Percentiles rank a stretch among this genome's conserved stretches.
Evolutionary conservation across 2,329 filamentous ascomycete species (phyloP).

Genomic region (Aspergillus ustus): DNA sequence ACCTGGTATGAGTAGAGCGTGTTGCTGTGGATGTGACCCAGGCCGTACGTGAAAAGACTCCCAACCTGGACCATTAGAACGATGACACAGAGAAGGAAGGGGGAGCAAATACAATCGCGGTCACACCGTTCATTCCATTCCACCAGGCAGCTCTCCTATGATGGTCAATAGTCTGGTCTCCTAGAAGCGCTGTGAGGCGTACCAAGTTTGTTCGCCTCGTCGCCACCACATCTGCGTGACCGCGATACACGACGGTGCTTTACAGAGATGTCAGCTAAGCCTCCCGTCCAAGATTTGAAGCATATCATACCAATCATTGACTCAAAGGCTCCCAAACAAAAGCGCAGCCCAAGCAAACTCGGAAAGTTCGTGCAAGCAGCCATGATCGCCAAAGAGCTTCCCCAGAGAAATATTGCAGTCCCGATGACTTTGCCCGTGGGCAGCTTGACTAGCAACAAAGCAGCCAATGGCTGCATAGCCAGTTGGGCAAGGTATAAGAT

Average conservation of each 20-base stretch:
- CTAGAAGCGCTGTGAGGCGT: neutral
- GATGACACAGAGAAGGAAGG: neutral
- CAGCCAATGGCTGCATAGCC: conserved; percentile 61
- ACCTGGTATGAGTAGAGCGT: conserved; percentile 35
- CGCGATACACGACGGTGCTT: conserved; percentile 58
- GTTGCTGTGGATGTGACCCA: conserved; percentile 61
- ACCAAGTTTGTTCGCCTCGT: conserved; percentile 61
- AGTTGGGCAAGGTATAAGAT: conserved; percentile 66
- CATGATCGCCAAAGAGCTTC: conserved; percentile 56
- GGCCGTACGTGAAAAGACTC: conserved; percentile 61
- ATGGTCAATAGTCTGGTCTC: neutral
- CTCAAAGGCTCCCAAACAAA: conserved; percentile 48
- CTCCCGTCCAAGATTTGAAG: neutral
- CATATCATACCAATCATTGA: conserved; percentile 26
- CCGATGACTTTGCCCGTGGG: conserved; percentile 61
- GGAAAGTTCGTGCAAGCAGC: conserved; percentile 55
- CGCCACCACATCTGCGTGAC: conserved; percentile 68
- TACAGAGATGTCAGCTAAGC: neutral
- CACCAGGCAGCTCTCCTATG: conserved; percentile 55
- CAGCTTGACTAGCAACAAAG: conserved; percentile 45
- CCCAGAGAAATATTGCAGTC: conserved; percentile 60
- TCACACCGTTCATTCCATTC: conserved; percentile 66
- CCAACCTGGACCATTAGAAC: conserved; percentile 39
- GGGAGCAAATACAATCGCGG: conserved; percentile 50
- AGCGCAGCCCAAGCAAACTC: conserved; percentile 52